Evolutionary conservation across 306 rosid genomes (phyloP).

Genomic region (Myrica gale): DNA sequence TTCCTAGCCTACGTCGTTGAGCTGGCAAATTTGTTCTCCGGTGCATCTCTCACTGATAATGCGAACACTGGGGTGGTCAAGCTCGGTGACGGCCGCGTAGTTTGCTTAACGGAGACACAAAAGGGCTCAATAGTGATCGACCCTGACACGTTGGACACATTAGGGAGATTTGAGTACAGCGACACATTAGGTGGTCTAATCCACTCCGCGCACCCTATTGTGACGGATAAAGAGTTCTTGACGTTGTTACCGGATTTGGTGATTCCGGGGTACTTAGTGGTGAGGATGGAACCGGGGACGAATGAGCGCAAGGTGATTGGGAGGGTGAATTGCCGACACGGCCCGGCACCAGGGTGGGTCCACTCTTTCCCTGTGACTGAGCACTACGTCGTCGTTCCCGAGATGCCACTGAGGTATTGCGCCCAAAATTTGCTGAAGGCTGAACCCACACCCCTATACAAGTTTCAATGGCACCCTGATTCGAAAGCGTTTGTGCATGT

Average conservation of each 20-base stretch:
- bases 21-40: constrained; percentile 71
- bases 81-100: constrained; percentile 83
- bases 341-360: constrained; percentile 88
- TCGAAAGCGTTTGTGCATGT: constrained; percentile 70
- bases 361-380: constrained; percentile 85
- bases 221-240: constrained; percentile 67
- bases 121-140: constrained; percentile 80
- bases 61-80: constrained; percentile 84
- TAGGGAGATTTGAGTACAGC: constrained; percentile 69
- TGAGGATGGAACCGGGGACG: constrained; percentile 67
- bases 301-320: constrained; percentile 81
- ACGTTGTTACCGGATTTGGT: constrained; percentile 77
- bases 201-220: constrained; percentile 92
- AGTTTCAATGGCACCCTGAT: constrained; percentile 86
- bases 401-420: constrained; percentile 84
- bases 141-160: constrained; percentile 63
- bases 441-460: constrained; percentile 83
- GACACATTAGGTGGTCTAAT: constrained; percentile 79
- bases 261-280: constrained; percentile 72
- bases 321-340: constrained; percentile 59
- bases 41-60: constrained; percentile 78
- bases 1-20: constrained; percentile 71
- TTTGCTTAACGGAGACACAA: constrained; percentile 90
- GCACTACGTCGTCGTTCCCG: constrained; percentile 73
- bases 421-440: constrained; percentile 80